Percentiles rank a stretch among this genome's conserved stretches.
Evolutionary conservation across 2,329 filamentous ascomycete genomes (phyloP).

Genomic region (Pseudocercospora fuligena): DNA sequence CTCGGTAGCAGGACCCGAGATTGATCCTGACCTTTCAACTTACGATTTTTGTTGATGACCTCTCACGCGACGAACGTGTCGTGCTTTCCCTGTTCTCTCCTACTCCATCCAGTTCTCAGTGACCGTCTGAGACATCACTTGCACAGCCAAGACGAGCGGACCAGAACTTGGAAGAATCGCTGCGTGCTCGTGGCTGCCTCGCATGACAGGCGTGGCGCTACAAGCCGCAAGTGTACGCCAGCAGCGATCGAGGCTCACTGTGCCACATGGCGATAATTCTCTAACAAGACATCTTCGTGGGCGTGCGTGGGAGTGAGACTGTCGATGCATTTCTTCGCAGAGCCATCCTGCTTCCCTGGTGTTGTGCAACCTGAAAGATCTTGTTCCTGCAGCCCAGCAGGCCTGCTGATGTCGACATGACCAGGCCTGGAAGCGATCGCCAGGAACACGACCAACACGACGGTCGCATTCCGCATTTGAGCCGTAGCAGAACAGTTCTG

Average conservation of each 20-base stretch:
- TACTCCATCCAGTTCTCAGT: background rate
- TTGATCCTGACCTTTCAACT: background rate
- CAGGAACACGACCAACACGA: conserved; percentile 12
- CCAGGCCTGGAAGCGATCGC: conserved; percentile 11
- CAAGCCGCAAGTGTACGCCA: conserved; percentile 4
- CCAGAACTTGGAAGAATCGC: background rate
- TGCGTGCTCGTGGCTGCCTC: background rate
- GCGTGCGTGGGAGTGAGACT: background rate
- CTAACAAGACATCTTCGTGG: conserved; percentile 2
- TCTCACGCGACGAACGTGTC: no score
- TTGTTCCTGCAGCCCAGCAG: no score
- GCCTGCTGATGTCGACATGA: background rate
- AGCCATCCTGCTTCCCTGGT: background rate
- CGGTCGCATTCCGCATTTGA: background rate
- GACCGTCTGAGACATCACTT: background rate
- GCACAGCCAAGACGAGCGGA: background rate
- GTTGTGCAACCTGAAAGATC: no score
- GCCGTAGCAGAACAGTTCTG: background rate
- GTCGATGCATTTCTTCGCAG: background rate
- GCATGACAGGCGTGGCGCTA: conserved; percentile 9
- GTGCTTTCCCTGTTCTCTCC: background rate
- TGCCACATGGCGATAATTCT: background rate
- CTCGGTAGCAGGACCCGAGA: background rate
- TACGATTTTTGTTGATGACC: background rate
- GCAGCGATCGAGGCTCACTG: background rate